phyloP scores from a whole-genome alignment of 2,329 filamentous ascomycete genomes.

The Colletotrichum cordylinicola region DNA sequence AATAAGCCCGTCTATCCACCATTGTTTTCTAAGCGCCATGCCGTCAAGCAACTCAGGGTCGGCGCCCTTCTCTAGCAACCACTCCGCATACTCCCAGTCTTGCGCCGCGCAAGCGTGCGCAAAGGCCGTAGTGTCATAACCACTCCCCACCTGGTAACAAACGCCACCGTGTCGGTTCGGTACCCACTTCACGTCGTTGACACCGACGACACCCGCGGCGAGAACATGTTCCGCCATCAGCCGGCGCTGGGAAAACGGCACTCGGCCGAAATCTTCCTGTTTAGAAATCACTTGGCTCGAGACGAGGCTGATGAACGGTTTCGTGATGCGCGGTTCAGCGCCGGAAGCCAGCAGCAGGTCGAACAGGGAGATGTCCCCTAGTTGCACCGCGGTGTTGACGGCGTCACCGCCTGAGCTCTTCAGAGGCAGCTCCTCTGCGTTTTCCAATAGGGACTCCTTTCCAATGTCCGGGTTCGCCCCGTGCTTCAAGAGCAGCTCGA shows the following conservation, averaged over 20 bases:
- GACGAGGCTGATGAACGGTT: not conserved
- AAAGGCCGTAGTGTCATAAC: not conserved
- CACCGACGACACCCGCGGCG: not conserved
- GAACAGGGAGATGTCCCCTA: not conserved
- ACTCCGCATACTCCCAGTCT: not conserved
- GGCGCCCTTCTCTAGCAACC: not conserved
- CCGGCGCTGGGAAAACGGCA: not conserved
- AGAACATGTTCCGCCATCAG: not conserved
- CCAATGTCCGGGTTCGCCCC: not conserved
- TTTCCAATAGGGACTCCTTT: fast-evolving
- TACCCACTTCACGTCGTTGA: not conserved
- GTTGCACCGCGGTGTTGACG: fast-evolving
- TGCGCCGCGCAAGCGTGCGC: not conserved
- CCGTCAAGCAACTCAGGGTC: not conserved
- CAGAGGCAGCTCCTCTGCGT: fast-evolving
- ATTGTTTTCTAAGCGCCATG: not conserved
- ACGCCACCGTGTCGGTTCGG: not conserved
- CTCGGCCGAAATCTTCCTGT: too few species aligned
- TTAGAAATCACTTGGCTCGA: not conserved
- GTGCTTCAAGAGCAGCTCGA: not conserved
- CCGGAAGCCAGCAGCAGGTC: not conserved
- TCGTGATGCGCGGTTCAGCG: not conserved
- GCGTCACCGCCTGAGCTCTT: not conserved
- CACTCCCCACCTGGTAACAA: not conserved
- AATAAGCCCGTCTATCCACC: fast-evolving